Conservation (phyloP, 2,329 filamentous ascomycete species). For the Sporothrix brasiliensis region DNA sequence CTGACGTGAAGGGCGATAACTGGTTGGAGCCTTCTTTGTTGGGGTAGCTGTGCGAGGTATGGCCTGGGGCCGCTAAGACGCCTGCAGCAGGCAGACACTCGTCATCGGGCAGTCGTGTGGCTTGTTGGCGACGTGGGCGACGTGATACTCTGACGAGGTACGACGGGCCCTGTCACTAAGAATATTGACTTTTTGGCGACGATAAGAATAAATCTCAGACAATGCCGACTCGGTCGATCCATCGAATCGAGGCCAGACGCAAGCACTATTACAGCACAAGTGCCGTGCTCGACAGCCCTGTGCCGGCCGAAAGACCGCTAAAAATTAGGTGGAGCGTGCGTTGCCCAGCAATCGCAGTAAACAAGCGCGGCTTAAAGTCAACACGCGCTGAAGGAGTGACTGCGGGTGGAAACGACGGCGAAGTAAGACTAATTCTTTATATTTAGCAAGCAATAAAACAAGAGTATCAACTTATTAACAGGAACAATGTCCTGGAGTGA, state of each 20-base stretch:
- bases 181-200: too few species aligned
- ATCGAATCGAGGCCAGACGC: background rate
- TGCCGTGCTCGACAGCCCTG: background rate
- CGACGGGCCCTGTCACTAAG: too few species aligned
- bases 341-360: slow-evolving; percentile 27
- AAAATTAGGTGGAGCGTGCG: slow-evolving; percentile 10
- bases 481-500: too few species aligned
- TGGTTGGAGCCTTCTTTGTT: slow-evolving; percentile 17
- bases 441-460: too few species aligned
- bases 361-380: slow-evolving; percentile 22
- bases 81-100: background rate
- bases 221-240: too few species aligned
- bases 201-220: background rate
- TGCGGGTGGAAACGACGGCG: too few species aligned
- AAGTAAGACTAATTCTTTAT: too few species aligned
- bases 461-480: too few species aligned
- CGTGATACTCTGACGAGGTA: background rate
- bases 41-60: background rate
- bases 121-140: background rate
- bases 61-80: background rate
- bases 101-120: background rate
- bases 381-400: background rate
- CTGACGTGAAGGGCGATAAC: background rate
- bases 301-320: background rate
- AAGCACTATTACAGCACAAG: background rate